Evolutionary conservation across 202 grass and related monocot species (phyloP).

Genomic region (Zizania palustris): DNA sequence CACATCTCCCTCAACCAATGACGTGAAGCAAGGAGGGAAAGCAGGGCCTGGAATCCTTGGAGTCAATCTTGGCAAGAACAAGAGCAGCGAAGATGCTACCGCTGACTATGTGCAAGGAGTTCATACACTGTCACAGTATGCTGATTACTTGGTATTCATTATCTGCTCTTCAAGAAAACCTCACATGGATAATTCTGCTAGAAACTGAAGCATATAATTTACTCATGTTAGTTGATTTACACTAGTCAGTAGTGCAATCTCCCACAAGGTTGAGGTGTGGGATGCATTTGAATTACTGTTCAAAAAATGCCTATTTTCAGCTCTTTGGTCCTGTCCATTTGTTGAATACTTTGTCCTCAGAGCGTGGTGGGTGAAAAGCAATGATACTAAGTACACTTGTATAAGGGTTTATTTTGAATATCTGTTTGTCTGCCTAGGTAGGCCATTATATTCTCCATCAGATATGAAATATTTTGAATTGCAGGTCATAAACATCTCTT

Average conservation of each 20-base stretch:
- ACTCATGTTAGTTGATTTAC: conserved; percentile 20
- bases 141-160: conserved; percentile 86
- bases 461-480: conserved; percentile 18
- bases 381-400: conserved; percentile 10
- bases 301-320: background rate
- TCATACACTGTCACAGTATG: conserved; percentile 98
- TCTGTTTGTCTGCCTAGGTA: background rate
- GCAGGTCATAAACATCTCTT: conserved; percentile 97
- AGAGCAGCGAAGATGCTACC: conserved; percentile 89
- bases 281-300: background rate
- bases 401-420: background rate
- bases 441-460: background rate
- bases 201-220: conserved; percentile 4
- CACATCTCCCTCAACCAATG: conserved; percentile 37
- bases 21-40: conserved; percentile 90
- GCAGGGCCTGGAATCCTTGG: conserved; percentile 95
- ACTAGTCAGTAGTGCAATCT: background rate
- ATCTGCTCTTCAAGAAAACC: conserved; percentile 23
- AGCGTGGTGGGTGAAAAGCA: conserved; percentile 11
- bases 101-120: conserved; percentile 97
- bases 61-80: conserved; percentile 98
- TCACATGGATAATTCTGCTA: conserved; percentile 12
- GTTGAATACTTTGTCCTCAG: conserved; percentile 15
- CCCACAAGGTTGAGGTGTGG: no score
- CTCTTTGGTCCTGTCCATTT: conserved; percentile 18